Evolutionary conservation across 129 eudicot species (phyloP), one percentile per base, ranked within the genome.

Genomic region (Helichrysum umbraculigerum): DNA sequence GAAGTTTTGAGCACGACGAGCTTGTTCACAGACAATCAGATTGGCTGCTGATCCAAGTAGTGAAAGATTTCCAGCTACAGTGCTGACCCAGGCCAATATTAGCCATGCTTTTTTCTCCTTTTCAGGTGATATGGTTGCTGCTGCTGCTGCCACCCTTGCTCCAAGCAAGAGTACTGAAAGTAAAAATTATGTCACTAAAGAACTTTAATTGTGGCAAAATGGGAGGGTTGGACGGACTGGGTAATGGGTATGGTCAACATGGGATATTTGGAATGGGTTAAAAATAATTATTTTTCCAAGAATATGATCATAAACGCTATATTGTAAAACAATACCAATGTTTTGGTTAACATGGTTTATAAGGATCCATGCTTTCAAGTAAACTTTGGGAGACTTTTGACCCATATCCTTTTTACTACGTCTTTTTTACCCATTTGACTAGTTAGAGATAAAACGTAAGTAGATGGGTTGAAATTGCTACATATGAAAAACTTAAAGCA

Each of bases 1-100:
- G 17, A 60, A 82, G 68, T 79, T 82, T 64, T 80, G 87, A 41
- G 96, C 88, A 4, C 88, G 87, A 6, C 96, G 98, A 74, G 98
- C 98, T 85, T 92, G 98, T 82, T 92, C 98, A 19, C 98, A 92
- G 21, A 92, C 98, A 51, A 92, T 92, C 82, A 92, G 75, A 85
- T 92, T 92, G 7, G 98, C 98, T 5, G 98, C 98, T 44, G 98
- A 92, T 56, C 98, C 98, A 50, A 92, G 57, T 12, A 92, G 81
- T 3, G 98, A 88, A 58, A 92, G 88, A 61, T 92, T 92, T 7
- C 98, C 98, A 0, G 96, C 98, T 14, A 90, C 96, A 0, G 98
- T 92, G 86, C 98, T 92, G 15, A 83, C 96, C 98, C 98, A 92
- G 19, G 98, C 98, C 83, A 92, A 82, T 35, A 92, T 85, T 12